Percentiles rank a stretch among this genome's conserved stretches.
Conservation (phyloP, 2,329 filamentous ascomycete genomes). For the Alternaria metachromatica region DNA sequence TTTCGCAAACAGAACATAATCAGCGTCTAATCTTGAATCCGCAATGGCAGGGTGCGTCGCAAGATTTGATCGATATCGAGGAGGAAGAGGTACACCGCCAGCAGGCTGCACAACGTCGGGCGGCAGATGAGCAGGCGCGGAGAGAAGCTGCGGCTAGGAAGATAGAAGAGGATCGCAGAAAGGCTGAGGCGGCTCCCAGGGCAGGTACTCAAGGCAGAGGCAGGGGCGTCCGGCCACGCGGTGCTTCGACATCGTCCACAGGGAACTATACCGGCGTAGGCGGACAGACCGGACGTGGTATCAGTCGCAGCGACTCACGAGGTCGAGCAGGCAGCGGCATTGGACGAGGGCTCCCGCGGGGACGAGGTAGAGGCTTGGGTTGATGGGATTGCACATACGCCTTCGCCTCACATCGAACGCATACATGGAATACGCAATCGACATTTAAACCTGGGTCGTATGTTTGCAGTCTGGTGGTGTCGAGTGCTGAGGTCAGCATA, state of each 20-base stretch:
- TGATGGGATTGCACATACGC: conserved; percentile 8
- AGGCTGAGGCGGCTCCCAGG: conserved; percentile 63
- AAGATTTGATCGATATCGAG: conserved; percentile 87
- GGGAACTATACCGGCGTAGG: conserved; percentile 53
- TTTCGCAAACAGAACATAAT: conserved; percentile 97
- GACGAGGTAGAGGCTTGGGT: conserved; percentile 38
- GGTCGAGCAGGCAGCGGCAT: conserved; percentile 54
- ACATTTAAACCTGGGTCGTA: background rate
- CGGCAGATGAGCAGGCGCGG: conserved; percentile 78
- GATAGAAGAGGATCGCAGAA: conserved; percentile 61
- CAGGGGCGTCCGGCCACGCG: conserved; percentile 44
- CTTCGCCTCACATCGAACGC: background rate
- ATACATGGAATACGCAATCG: background rate
- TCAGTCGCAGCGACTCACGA: conserved; percentile 54
- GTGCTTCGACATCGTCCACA: conserved; percentile 39
- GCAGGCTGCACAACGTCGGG: conserved; percentile 77
- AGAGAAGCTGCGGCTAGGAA: conserved; percentile 69
- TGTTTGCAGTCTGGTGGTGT: background rate
- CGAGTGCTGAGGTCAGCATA: background rate
- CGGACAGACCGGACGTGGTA: conserved; percentile 57
- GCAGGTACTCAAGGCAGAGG: conserved; percentile 48
- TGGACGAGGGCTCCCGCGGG: conserved; percentile 49
- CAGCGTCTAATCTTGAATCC: conserved; percentile 89
- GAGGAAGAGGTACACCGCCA: conserved; percentile 76
- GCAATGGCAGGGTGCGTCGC: conserved; percentile 84